Base-by-base conservation (phyloP, 148 eudicot genomes). In the Silene conica region DNA sequence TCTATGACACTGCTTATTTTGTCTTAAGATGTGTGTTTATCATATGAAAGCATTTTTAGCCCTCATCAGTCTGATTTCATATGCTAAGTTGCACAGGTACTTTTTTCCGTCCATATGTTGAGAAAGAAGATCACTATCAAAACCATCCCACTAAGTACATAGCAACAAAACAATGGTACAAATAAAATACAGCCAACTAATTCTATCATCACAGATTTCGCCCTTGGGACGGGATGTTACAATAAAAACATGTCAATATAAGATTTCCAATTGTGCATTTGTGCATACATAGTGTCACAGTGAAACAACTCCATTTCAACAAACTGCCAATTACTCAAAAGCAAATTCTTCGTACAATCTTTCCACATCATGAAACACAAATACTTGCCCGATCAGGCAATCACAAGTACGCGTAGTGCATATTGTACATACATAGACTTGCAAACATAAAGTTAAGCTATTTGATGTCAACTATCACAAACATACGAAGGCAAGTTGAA, bases 401-500 rank as follows among this genome's bases (percentile, higher is more conserved):
- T 13, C 60, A 26, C 38, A 52, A 50, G 72, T 23, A 52, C 14
- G 16, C 11, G 2, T 25, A 14, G 54, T 69, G 60, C 22, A 25
- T 23, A 52, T 23, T 15, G 25, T 31, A 10, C 60, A 50, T 26
- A 5, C 28, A 2, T 18, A 34, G 20, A 50, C 60, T 69, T 16
- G 18, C 72, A 69, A 69, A 16, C 20, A 50, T 8, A 14, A 50
- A 48, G 2, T 11, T 7, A 68, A 46, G 71, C 9, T 46, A 46
- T 20, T 15, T 9, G 10, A 75, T 46, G 69, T 5, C 21, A 76
- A 19, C 4, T 25, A 69, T 38, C 66, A 4, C 45, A 67, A 73
- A 67, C 70, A 67, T 14, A 73, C 45, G 69, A 76, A 26, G 63
- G 43, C 57, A 58, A 18, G 25, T 21, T 14, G 71, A 48, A 68